Conservation (phyloP, 2,329 filamentous ascomycete genomes). For the Talaromyces funiculosus region DNA sequence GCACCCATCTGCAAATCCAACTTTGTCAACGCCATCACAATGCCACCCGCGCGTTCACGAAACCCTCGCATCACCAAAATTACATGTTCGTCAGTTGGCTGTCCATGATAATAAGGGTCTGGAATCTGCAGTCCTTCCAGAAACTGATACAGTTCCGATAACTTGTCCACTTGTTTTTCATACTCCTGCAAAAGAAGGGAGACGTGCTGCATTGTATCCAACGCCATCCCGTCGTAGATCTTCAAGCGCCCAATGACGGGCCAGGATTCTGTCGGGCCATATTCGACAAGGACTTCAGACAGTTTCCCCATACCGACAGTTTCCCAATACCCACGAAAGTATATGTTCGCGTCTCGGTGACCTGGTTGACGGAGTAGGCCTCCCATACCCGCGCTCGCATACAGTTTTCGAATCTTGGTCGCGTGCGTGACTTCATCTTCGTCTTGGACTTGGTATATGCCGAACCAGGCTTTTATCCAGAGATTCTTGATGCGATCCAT, state of each 20-base stretch:
- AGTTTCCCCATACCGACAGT: background rate
- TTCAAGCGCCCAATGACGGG: constrained; percentile 18
- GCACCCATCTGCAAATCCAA: constrained; percentile 18
- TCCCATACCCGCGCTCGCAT: constrained; percentile 17
- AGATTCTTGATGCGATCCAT: background rate
- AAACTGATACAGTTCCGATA: constrained; percentile 16
- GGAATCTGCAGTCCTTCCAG: constrained; percentile 14
- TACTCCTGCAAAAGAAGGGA: constrained; percentile 19
- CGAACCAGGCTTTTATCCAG: constrained; percentile 21
- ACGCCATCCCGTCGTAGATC: constrained; percentile 18
- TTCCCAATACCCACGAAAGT: background rate
- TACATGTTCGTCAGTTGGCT: background rate
- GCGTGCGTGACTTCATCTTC: constrained; percentile 14
- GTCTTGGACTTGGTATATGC: constrained; percentile 20
- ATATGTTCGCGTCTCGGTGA: background rate
- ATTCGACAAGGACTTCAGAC: constrained; percentile 1
- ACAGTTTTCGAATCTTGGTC: constrained; percentile 18
- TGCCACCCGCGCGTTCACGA: constrained; percentile 13
- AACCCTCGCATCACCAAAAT: background rate
- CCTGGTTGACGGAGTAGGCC: background rate
- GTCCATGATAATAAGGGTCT: background rate
- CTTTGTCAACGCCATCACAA: constrained; percentile 15
- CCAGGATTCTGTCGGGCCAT: background rate
- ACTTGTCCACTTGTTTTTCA: constrained; percentile 17
- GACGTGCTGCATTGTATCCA: constrained; percentile 17